Evolutionary conservation across 2,329 filamentous ascomycete genomes (phyloP), one percentile per base, ranked within the genome.

Genomic region (Colletotrichum cordylinicola): DNA sequence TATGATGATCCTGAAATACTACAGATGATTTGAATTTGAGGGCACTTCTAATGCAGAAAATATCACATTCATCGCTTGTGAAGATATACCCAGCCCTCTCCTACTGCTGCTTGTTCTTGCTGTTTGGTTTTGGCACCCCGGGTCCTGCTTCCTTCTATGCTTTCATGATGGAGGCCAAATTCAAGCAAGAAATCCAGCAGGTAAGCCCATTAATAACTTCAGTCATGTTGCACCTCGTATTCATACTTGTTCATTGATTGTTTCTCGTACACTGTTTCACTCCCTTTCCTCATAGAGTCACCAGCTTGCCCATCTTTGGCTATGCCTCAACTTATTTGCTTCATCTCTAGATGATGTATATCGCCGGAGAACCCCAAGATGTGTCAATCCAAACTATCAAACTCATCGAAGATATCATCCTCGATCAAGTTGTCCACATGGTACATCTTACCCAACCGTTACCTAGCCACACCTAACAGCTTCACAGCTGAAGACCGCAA

Each of bases 291-390:
- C 1, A 65, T 4, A 4, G n/a, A 18, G 0, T 18, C 10, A 21
- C 18, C 18, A 48, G 3, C 0, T 48, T 12, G 39, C 18, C 18
- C 39, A 3, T 27, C 16, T 18, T 1, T 18, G 0, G 0, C n/a
- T 2, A 6, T n/a, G 8, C 24, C 8, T 31, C 24, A 4, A 9
- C 24, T 18, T 4, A 60, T 33, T 1, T 13, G 27, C 1, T 8
- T 21, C 8, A 6, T 16, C 3, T 8, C 16, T 33, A 80, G 78
- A 80, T 79, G 78, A 80, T 80, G 78, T 80, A 74, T 52, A 78
- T 80, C 8, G 79, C 79, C 8, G 79, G 78, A 24, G 78, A 80
- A 35, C 72, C 52, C 2, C 68, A 75, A 12, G 74, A 79, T 9
- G 58, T 71, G n/a, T 76, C 77, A 6, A 48, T 58, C 10, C 74